phyloP scores from a whole-genome alignment of 106 monocot species.

The Chionographis japonica region DNA sequence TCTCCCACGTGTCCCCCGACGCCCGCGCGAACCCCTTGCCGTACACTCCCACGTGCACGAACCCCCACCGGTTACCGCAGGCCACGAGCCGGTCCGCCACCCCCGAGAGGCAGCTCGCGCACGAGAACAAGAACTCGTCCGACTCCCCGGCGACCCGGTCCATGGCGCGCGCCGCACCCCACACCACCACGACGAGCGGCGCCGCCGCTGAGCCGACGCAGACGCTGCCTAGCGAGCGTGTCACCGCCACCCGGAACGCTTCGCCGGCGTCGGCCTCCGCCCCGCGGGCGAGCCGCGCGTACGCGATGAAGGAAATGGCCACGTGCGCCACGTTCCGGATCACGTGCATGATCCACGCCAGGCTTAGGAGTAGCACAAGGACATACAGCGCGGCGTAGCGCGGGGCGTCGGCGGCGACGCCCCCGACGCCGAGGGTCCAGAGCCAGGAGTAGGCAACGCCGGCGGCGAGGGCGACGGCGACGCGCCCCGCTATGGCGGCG shows the following conservation, averaged over 20 bases:
- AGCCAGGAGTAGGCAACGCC: slow-evolving; percentile 25
- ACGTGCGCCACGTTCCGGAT: slow-evolving; percentile 42
- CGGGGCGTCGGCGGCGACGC: slow-evolving; percentile 20
- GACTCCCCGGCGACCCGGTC: slow-evolving; percentile 22
- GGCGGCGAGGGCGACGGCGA: slow-evolving; percentile 13
- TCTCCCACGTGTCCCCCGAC: slow-evolving; percentile 51
- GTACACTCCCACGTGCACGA: slow-evolving; percentile 51
- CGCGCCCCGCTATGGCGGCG: slow-evolving; percentile 5
- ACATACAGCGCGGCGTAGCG: slow-evolving; percentile 34
- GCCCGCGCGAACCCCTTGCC: slow-evolving; percentile 39
- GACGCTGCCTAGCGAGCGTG: slow-evolving; percentile 22
- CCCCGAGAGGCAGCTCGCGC: slow-evolving; percentile 37
- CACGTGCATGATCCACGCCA: slow-evolving; percentile 81
- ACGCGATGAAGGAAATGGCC: slow-evolving; percentile 33
- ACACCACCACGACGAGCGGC: slow-evolving; percentile 20
- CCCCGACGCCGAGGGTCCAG: slow-evolving; percentile 52
- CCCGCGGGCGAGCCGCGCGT: slow-evolving; percentile 26
- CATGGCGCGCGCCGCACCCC: slow-evolving; percentile 38
- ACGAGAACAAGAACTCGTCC: slow-evolving; percentile 81
- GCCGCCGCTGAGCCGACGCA: slow-evolving; percentile 42
- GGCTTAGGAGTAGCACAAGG: slow-evolving; percentile 41
- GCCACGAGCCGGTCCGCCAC: slow-evolving; percentile 41
- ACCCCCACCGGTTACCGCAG: slow-evolving; percentile 63
- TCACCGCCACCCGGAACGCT: slow-evolving; percentile 18
- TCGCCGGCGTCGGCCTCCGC: not conserved